These are phyloP conservation scores for Gypsophila paniculata DNA, from an alignment of 179 eudicot genomes.

Conservation along the genomic window DNA sequence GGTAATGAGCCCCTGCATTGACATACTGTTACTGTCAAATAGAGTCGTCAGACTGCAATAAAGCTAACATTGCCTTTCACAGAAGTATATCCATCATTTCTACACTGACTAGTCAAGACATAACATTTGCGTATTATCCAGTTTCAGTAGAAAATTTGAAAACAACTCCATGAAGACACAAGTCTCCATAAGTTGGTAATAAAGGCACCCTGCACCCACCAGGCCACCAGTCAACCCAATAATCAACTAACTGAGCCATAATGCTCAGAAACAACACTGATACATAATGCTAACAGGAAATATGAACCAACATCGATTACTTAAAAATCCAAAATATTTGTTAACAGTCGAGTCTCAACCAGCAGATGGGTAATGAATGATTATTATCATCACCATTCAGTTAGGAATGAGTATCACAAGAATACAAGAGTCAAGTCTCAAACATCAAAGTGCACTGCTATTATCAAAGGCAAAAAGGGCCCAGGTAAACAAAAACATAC, in stretches of 20 bases:
- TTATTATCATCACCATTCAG: neutral
- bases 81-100: too few relatives aligned
- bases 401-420: neutral
- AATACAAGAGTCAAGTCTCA: neutral
- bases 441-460: neutral
- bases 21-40: conserved; percentile 8
- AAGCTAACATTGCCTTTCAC: neutral
- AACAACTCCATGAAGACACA: neutral
- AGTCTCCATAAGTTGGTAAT: neutral
- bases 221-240: neutral
- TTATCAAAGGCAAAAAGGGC: neutral
- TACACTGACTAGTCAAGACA: neutral
- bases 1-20: conserved; percentile 82
- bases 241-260: neutral
- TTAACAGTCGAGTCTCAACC: neutral
- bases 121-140: conserved; percentile 4
- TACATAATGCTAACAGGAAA: conserved; percentile 5
- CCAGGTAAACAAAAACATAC: conserved; percentile 35
- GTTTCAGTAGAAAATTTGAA: neutral
- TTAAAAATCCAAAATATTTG: too few relatives aligned
- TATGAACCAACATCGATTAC: neutral
- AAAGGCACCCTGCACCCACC: too few relatives aligned
- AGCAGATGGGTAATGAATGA: neutral
- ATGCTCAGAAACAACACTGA: neutral
- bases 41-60: neutral